phyloP scores from a whole-genome alignment of 768 basidiomycete species.

The Cystobasidium onofrii region DNA sequence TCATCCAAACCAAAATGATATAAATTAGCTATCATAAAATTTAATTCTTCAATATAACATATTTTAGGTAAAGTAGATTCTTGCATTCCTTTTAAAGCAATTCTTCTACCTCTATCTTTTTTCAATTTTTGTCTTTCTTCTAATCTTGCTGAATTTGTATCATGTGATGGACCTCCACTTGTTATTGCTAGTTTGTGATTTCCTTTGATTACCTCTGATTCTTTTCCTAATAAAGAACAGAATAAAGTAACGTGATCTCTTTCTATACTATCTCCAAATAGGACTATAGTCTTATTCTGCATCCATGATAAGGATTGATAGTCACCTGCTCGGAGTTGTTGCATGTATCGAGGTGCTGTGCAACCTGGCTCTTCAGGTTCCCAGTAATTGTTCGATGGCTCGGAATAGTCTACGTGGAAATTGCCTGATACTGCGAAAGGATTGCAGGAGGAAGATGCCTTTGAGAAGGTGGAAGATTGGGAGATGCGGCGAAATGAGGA shows the following conservation, averaged over 20 bases:
- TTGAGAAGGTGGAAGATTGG: background rate
- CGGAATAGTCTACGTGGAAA: slow-evolving; percentile 17
- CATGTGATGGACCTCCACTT: background rate
- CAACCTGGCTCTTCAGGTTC: slow-evolving; percentile 33
- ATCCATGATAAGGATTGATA: slow-evolving; percentile 37
- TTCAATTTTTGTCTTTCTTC: slow-evolving; percentile 5
- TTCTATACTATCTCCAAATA: slow-evolving; percentile 42
- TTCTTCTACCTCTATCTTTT: slow-evolving; percentile 26
- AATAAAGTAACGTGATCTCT: slow-evolving; percentile 43
- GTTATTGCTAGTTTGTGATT: background rate
- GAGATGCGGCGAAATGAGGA: background rate
- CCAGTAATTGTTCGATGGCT: slow-evolving; percentile 26
- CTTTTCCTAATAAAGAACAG: slow-evolving; percentile 41
- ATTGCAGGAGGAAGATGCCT: background rate
- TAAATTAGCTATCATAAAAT: slow-evolving; percentile 41
- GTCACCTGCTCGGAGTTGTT: slow-evolving; percentile 34
- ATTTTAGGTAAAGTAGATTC: slow-evolving; percentile 40
- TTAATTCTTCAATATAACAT: slow-evolving; percentile 40
- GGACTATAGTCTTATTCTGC: slow-evolving; percentile 37
- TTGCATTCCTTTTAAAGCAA: slow-evolving; percentile 36
- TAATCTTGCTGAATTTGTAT: background rate
- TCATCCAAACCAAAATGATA: slow-evolving; percentile 43
- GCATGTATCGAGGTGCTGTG: slow-evolving; percentile 36
- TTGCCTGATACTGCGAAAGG: slow-evolving; percentile 6
- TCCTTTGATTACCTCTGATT: slow-evolving; percentile 38